These are phyloP conservation scores for Periconia macrospinosa DNA, from an alignment of 2,329 filamentous ascomycete genomes.

Conservation along the genomic window DNA sequence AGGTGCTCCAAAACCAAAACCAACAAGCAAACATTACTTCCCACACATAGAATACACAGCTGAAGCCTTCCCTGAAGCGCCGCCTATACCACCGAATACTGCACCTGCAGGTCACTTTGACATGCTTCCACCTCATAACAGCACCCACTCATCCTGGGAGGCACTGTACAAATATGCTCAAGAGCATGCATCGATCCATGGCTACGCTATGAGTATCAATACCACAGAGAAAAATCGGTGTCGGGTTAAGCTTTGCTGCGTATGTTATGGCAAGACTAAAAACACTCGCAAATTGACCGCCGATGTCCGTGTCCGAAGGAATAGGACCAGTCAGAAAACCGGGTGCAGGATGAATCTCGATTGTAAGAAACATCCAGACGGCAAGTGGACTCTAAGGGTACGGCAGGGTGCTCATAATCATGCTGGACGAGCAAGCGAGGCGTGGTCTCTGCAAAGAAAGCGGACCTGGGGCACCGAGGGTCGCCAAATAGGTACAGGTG, in stretches of 20 bases:
- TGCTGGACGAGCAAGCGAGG: constrained; percentile 27
- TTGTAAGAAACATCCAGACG: constrained; percentile 34
- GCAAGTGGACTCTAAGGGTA: constrained; percentile 32
- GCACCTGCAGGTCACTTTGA: constrained; percentile 25
- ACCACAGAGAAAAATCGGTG: constrained; percentile 40
- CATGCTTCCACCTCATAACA: constrained; percentile 32
- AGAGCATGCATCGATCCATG: constrained; percentile 34
- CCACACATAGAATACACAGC: background rate
- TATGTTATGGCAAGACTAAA: constrained; percentile 39
- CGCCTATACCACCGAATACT: constrained; percentile 13
- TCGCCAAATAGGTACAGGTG: constrained; percentile 31
- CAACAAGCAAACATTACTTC: constrained; percentile 1
- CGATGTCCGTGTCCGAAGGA: constrained; percentile 39
- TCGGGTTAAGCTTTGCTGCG: constrained; percentile 40
- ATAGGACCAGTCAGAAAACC: constrained; percentile 37
- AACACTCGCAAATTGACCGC: constrained; percentile 41
- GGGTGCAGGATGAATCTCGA: constrained; percentile 42
- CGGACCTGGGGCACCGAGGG: constrained; percentile 28
- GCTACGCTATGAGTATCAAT: constrained; percentile 40
- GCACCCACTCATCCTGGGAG: constrained; percentile 31
- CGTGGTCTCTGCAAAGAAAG: constrained; percentile 37
- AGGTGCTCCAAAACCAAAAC: background rate
- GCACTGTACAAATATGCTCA: constrained; percentile 36
- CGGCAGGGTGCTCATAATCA: constrained; percentile 36
- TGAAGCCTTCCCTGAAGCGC: constrained; percentile 4